A percentile compares a stretch with the other conserved stretches of the same genome.
Evolutionary conservation across 192 early-diverging fungal species (phyloP).

Genomic region (Rhizoclosmatium sp.): DNA sequence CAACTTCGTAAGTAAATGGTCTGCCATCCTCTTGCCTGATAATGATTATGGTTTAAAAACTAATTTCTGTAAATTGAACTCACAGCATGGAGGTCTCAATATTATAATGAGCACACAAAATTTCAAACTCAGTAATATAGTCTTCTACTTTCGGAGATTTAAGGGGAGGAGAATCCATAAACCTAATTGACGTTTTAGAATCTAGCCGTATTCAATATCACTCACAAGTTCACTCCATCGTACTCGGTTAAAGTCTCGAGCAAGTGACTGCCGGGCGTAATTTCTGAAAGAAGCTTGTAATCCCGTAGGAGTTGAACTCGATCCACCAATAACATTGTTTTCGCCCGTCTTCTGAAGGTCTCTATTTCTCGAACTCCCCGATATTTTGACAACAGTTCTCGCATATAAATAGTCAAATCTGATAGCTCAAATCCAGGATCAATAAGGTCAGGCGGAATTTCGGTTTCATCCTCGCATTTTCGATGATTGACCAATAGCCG

Average conservation of each 20-base stretch:
- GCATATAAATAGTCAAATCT: conserved; percentile 50
- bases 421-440: conserved; percentile 32
- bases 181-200: conserved; percentile 34
- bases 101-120: conserved; percentile 49
- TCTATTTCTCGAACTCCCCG: conserved; percentile 6
- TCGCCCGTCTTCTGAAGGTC: conserved; percentile 6
- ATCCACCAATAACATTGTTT: conserved; percentile 52
- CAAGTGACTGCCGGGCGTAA: conserved; percentile 47
- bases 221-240: conserved; percentile 56
- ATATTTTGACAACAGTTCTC: conserved; percentile 40
- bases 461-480: conserved; percentile 41
- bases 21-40: conserved; percentile 58
- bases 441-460: conserved; percentile 45
- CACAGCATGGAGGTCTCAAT: conserved; percentile 55
- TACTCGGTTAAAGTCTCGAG: conserved; percentile 44
- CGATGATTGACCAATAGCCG: conserved; percentile 41
- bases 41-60: too few relatives aligned
- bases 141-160: conserved; percentile 59
- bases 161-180: conserved; percentile 51
- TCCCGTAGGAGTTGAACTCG: conserved; percentile 53
- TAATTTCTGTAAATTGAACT: too few relatives aligned
- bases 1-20: conserved; percentile 64
- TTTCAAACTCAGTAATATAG: conserved; percentile 63
- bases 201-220: background rate
- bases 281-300: conserved; percentile 43